Evolutionary conservation across 768 basidiomycete species (phyloP), one percentile per base, ranked within the genome.

Genomic region (Agaricus blazei): DNA sequence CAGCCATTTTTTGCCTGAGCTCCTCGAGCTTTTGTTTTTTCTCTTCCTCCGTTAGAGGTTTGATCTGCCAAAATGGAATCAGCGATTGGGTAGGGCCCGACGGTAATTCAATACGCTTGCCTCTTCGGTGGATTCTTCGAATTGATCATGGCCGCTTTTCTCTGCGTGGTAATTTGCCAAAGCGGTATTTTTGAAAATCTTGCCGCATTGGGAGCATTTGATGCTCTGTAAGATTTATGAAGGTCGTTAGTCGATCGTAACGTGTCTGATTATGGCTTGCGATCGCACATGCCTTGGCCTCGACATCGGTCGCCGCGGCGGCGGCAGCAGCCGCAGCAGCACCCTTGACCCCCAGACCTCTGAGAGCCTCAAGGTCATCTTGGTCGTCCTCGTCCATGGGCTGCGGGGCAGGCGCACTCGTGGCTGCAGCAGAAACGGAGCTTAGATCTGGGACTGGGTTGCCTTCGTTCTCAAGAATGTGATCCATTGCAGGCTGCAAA

Each of bases 71-170:
- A 52, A 34, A 26, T 29, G 40, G 40, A 14, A 29, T n/a, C 28
- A 37, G 26, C 19, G 23, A 19, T 37, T 15, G 48, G 15, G 24
- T n/a, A 24, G 11, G 3, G 14, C 14, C 7, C 31, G 9, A 26
- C 26, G 27, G 9, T 28, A 26, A 31, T 19, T 19, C 24, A 28
- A 60, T 1, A 23, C 6, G 48, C 40, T 37, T 14, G 91, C 93
- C 79, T 98, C 96, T 64, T 98, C 94, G 0, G 85, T 90, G 1
- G 90, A 93, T 65, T 98, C 96, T 67, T 97, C 95, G 59, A 98
- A 98, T 61, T 94, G 86, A 68, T 93, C 87, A 66, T 99, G 96
- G 0, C 96, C 96, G 61, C 85, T 90, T 75, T 93, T 93, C 70
- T 95, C 93, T 0, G 93, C 95, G 63, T 97, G 95, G 69, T 84